These are phyloP conservation scores for Entoloma clypeatum DNA, from an alignment of 1,284 basidiomycete species.

Conservation along the genomic window DNA sequence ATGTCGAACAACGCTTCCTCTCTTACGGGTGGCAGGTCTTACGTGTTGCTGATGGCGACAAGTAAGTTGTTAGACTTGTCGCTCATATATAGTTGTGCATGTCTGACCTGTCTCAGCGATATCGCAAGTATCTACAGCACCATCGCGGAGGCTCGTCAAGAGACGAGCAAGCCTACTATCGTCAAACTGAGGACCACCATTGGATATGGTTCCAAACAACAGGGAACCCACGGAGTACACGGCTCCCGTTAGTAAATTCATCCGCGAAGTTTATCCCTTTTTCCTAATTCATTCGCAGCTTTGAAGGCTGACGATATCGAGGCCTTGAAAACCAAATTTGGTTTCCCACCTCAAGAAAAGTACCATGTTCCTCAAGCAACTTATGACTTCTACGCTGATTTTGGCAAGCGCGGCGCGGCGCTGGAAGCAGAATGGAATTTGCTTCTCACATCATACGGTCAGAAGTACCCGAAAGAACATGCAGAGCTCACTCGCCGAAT, in stretches of 20 bases:
- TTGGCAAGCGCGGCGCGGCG: conserved; percentile 70
- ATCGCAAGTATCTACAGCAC: conserved; percentile 77
- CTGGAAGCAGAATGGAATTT: conserved; percentile 77
- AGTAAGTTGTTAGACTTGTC: conserved; percentile 38
- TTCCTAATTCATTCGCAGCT: conserved; percentile 42
- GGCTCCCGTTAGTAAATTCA: conserved; percentile 60
- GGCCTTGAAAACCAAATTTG: conserved; percentile 81
- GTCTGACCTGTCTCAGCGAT: conserved; percentile 51
- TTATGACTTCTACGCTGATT: conserved; percentile 64
- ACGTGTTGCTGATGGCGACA: conserved; percentile 79
- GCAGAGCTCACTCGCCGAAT: conserved; percentile 86
- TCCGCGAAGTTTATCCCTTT: conserved; percentile 1
- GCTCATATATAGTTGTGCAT: neutral
- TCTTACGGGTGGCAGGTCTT: conserved; percentile 95
- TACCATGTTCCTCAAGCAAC: conserved; percentile 81
- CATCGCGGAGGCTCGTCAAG: conserved; percentile 73
- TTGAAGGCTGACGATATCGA: conserved; percentile 91
- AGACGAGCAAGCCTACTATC: conserved; percentile 82
- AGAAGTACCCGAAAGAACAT: conserved; percentile 82
- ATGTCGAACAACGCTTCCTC: conserved; percentile 85
- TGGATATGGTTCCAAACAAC: conserved; percentile 88
- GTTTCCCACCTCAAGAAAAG: conserved; percentile 75
- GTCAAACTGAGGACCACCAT: conserved; percentile 89
- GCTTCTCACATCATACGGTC: conserved; percentile 66
- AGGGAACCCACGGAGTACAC: conserved; percentile 92